Conservation (phyloP, 148 eudicot genomes). For the Mesembryanthemum crystallinum region DNA sequence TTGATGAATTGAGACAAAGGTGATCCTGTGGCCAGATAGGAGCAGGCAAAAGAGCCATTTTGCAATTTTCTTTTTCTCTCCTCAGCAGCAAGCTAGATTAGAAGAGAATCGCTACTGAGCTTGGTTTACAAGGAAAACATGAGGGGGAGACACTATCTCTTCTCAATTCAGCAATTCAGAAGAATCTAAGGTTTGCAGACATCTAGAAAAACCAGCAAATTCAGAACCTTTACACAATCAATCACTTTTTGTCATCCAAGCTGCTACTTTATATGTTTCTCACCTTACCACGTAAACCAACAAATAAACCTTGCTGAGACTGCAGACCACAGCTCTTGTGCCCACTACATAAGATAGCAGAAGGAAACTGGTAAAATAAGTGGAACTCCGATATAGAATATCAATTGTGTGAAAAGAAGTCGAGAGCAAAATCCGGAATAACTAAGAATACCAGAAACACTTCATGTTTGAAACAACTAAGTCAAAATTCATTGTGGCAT, state of each 20-base stretch:
- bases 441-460: too few species aligned
- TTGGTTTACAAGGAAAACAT: neutral
- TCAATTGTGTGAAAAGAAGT: too few species aligned
- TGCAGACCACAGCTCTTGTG: neutral
- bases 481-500: slow-evolving; percentile 8
- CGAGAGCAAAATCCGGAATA: neutral
- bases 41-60: slow-evolving; percentile 16
- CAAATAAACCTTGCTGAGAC: neutral
- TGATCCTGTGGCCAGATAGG: slow-evolving; percentile 3
- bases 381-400: neutral
- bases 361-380: neutral
- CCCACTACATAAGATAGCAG: neutral
- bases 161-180: neutral
- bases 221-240: neutral
- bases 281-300: neutral
- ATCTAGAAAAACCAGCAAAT: neutral
- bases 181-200: neutral
- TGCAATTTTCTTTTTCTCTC: too few species aligned
- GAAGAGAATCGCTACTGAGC: neutral
- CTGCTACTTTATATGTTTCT: neutral
- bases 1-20: slow-evolving; percentile 10
- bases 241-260: neutral
- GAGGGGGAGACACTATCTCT: neutral
- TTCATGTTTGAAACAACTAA: neutral
- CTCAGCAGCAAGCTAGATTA: neutral